phyloP scores from a whole-genome alignment of 2,329 filamentous ascomycete species.

The Huntiella moniliformis region DNA sequence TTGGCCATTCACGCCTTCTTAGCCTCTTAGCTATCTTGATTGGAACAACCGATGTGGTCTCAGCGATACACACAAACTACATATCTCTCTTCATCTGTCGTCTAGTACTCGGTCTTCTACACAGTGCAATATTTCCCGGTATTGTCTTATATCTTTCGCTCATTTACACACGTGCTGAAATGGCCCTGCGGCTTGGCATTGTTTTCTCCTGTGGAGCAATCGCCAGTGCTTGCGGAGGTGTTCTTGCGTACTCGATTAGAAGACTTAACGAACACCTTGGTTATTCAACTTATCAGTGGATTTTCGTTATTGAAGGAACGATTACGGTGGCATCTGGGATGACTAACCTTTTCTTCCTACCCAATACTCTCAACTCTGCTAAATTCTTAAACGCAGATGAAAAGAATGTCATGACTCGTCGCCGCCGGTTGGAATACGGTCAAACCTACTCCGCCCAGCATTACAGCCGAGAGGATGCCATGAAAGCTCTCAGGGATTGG shows the following conservation, averaged over 20 bases:
- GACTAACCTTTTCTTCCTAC: background rate
- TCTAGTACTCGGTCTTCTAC: too few relatives aligned
- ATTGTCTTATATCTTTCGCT: background rate
- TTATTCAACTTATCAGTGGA: background rate
- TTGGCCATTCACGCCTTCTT: too few relatives aligned
- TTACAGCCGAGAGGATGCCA: background rate
- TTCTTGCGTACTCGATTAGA: background rate
- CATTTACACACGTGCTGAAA: background rate
- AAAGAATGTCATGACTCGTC: background rate
- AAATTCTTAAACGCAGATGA: background rate
- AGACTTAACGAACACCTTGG: background rate
- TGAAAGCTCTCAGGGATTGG: background rate
- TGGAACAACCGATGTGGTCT: too few relatives aligned
- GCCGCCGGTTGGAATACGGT: background rate
- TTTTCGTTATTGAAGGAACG: background rate
- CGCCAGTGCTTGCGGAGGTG: background rate
- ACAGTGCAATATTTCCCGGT: background rate
- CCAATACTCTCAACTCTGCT: background rate
- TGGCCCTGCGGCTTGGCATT: background rate
- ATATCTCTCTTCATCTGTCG: too few relatives aligned
- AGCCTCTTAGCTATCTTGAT: too few relatives aligned
- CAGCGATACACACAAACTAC: too few relatives aligned
- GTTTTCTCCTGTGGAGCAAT: background rate
- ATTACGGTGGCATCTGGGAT: background rate
- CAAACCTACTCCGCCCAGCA: background rate